These are phyloP conservation scores for Planoprotostelium fungivorum DNA, from an alignment of 78 protist species.

Conservation along the genomic window DNA sequence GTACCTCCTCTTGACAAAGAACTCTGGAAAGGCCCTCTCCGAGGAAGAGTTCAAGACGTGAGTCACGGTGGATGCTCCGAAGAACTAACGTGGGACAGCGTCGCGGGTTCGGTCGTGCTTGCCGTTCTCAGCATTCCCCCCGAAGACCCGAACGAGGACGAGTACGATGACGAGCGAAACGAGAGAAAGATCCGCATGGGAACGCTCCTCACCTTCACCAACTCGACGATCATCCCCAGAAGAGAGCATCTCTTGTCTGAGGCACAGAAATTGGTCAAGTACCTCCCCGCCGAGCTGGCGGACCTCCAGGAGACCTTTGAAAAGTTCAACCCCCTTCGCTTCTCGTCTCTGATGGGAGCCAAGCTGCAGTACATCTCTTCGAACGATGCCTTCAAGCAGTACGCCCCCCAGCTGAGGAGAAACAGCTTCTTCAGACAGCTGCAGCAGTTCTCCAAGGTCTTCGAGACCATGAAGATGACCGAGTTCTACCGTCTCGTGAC, in stretches of 20 bases:
- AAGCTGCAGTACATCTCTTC: slow-evolving; percentile 21
- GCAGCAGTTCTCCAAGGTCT: slow-evolving; percentile 56
- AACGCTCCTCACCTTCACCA: background rate
- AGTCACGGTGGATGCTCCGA: slow-evolving; percentile 24
- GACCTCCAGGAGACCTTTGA: slow-evolving; percentile 40
- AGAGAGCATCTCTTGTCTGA: slow-evolving; percentile 7
- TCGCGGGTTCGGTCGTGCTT: slow-evolving; percentile 17
- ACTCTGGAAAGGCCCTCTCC: slow-evolving; percentile 20
- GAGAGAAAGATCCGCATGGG: background rate
- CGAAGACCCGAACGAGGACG: background rate
- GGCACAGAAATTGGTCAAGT: slow-evolving; percentile 15
- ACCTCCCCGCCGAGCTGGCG: slow-evolving; percentile 39
- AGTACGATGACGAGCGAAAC: background rate
- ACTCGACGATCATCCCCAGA: slow-evolving; percentile 4
- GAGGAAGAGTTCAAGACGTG: slow-evolving; percentile 8
- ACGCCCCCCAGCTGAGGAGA: slow-evolving; percentile 41
- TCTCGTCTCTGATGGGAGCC: slow-evolving; percentile 25
- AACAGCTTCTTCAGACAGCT: slow-evolving; percentile 45
- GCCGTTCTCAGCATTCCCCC: slow-evolving; percentile 8
- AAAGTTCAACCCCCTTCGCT: slow-evolving; percentile 16
- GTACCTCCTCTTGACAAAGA: slow-evolving; percentile 36
- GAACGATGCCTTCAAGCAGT: slow-evolving; percentile 14
- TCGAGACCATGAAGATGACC: slow-evolving; percentile 40
- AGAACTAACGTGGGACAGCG: slow-evolving; percentile 58
- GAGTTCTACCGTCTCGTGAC: slow-evolving; percentile 32